Conservation (phyloP, 176 grass and related monocot genomes). For the Carex littledalei region DNA sequence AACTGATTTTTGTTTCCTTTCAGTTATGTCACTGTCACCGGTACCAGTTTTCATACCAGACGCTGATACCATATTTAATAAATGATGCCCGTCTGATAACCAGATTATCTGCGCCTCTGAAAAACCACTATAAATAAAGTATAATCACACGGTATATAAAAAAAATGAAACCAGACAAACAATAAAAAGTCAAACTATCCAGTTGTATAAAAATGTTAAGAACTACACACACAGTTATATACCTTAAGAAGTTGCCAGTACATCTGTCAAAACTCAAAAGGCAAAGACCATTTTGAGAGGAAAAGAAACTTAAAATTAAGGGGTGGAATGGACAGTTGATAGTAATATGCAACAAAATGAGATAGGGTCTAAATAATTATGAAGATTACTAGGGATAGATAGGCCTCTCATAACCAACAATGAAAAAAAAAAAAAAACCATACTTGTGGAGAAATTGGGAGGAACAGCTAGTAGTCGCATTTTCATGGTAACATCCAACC, state of each 20-base stretch:
- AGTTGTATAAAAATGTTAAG: not conserved
- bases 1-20: conserved; percentile 30
- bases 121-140: conserved; percentile 69
- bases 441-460: conserved; percentile 70
- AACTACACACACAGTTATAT: not conserved
- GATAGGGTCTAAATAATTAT: not conserved
- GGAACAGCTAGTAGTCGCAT: conserved; percentile 66
- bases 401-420: not conserved
- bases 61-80: conserved; percentile 55
- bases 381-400: not conserved
- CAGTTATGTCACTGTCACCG: conserved; percentile 9
- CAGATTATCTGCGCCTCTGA: conserved; percentile 72
- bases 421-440: conserved; percentile 23
- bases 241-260: not conserved
- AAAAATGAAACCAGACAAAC: not conserved
- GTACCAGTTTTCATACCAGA: conserved; percentile 36
- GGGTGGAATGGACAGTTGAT: not conserved
- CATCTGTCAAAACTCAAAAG: not conserved
- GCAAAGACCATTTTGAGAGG: conserved; percentile 14
- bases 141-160: conserved; percentile 56
- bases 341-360: not conserved
- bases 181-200: not conserved
- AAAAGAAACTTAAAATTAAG: not conserved
- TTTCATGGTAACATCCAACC: conserved; percentile 64
- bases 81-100: conserved; percentile 76